A percentile compares a stretch with the other conserved stretches of the same genome.
Conservation (phyloP, 345 rosid genomes). For the Gynandropsis gynandra region DNA sequence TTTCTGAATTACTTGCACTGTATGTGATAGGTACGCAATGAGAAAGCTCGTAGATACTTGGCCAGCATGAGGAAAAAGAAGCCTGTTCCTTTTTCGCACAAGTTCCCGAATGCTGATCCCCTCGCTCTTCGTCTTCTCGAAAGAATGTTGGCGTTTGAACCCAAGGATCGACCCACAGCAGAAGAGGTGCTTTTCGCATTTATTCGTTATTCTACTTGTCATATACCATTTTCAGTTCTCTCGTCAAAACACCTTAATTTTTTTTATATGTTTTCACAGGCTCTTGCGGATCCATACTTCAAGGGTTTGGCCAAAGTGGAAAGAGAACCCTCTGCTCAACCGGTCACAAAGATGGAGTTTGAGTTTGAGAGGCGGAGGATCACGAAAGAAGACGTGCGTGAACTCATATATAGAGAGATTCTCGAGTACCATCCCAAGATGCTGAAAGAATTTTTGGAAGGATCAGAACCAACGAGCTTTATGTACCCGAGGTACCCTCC, state of each 20-base stretch:
- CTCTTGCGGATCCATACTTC: constrained; percentile 92
- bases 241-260: constrained; percentile 8
- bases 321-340: constrained; percentile 95
- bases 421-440: constrained; percentile 94
- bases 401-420: constrained; percentile 83
- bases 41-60: constrained; percentile 90
- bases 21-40: constrained; percentile 73
- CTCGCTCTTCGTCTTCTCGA: constrained; percentile 86
- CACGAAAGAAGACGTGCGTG: constrained; percentile 92
- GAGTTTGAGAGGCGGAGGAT: constrained; percentile 94
- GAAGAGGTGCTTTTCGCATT: constrained; percentile 58
- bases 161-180: constrained; percentile 81
- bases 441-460: constrained; percentile 80
- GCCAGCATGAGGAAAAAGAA: constrained; percentile 94
- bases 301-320: constrained; percentile 88
- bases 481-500: constrained; percentile 84
- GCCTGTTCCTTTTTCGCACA: constrained; percentile 69
- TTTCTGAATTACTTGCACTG: constrained; percentile 22
- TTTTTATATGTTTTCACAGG: constrained; percentile 33
- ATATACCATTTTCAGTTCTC: background rate
- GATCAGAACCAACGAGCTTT: constrained; percentile 87
- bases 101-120: constrained; percentile 89
- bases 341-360: constrained; percentile 91
- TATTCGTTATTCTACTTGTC: background rate
- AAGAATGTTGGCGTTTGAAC: constrained; percentile 91